phyloP scores from a whole-genome alignment of 345 rosid genomes.

The Kernera saxatilis region DNA sequence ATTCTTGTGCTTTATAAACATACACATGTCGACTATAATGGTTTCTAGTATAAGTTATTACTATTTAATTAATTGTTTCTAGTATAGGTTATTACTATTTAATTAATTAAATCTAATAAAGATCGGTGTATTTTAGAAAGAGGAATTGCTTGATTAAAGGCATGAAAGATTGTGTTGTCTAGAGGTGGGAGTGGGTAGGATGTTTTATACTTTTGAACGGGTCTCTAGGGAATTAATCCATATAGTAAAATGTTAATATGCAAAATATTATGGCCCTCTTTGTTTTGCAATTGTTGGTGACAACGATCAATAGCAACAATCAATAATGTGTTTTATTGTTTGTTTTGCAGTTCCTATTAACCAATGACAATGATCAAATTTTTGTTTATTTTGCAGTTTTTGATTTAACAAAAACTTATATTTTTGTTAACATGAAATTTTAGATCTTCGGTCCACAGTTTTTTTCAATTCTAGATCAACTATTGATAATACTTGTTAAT shows the following conservation, averaged over 20 bases:
- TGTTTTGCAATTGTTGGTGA: neutral
- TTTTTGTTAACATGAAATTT: no score
- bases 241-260: slow-evolving; percentile 1
- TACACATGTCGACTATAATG: neutral
- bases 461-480: no score
- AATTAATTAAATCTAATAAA: neutral
- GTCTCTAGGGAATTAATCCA: slow-evolving; percentile 12
- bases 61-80: neutral
- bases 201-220: slow-evolving; percentile 28
- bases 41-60: neutral
- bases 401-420: neutral
- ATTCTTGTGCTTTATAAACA: neutral
- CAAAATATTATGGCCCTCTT: neutral
- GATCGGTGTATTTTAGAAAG: slow-evolving; percentile 6
- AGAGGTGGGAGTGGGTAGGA: slow-evolving; percentile 31
- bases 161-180: slow-evolving; percentile 32
- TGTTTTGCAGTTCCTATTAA: neutral
- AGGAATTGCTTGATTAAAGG: slow-evolving; percentile 19
- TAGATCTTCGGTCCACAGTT: no score
- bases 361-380: neutral
- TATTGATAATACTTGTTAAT: no score
- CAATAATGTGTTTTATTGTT: neutral
- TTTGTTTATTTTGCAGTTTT: neutral
- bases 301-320: neutral
- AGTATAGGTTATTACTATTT: neutral